Conservation (phyloP, 805 yeast genomes). For the Yarrowia phangngaensis region DNA sequence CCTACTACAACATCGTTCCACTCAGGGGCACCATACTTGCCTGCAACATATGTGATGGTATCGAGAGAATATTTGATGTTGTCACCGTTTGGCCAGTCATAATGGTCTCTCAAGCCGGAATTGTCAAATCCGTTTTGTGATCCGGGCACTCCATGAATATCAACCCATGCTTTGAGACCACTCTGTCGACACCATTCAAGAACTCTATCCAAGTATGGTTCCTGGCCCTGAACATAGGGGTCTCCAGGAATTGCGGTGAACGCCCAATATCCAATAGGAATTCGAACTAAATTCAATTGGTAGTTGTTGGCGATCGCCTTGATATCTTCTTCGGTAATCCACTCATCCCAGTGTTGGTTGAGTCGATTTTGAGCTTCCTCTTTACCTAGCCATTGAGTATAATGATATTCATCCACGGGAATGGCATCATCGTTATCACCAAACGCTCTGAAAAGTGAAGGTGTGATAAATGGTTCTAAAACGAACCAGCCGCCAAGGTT, state of each 20-base stretch:
- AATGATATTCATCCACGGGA: constrained; percentile 84
- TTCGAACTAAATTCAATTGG: constrained; percentile 81
- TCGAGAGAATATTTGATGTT: constrained; percentile 53
- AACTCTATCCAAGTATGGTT: constrained; percentile 66
- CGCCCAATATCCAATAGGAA: constrained; percentile 97
- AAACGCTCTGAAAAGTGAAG: constrained; percentile 61
- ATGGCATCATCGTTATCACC: constrained; percentile 40
- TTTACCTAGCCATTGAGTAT: constrained; percentile 56
- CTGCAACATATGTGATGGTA: constrained; percentile 53
- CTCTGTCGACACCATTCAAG: constrained; percentile 65
- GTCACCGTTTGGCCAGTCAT: constrained; percentile 50
- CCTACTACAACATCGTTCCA: constrained; percentile 75
- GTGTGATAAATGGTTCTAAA: constrained; percentile 81
- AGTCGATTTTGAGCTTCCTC: constrained; percentile 52
- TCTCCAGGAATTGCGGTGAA: constrained; percentile 58
- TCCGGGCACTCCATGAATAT: constrained; percentile 94
- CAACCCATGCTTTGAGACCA: constrained; percentile 78
- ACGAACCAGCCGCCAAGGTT: constrained; percentile 90
- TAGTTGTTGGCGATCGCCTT: constrained; percentile 47
- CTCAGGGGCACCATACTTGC: constrained; percentile 58
- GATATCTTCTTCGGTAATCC: constrained; percentile 73
- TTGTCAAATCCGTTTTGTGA: constrained; percentile 96
- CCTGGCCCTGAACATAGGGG: constrained; percentile 86
- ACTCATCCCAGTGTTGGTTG: constrained; percentile 70
- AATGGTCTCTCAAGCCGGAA: constrained; percentile 72